These are phyloP conservation scores for Kuraishia ogatae DNA, from an alignment of 805 yeast genomes.

Conservation along the genomic window DNA sequence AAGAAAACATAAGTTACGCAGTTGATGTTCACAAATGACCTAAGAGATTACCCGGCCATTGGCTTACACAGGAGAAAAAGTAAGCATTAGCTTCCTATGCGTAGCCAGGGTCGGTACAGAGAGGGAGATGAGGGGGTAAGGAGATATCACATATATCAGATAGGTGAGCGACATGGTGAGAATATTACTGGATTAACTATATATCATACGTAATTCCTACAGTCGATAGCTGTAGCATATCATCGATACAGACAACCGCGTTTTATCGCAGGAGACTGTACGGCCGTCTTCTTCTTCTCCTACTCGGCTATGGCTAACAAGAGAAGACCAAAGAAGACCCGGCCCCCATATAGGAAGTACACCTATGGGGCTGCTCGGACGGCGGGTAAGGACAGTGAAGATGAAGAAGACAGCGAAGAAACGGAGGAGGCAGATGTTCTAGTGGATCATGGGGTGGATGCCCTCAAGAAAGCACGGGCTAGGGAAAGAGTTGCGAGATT, in stretches of 20 bases:
- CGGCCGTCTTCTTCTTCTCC: not conserved
- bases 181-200: no score
- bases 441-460: constrained; percentile 28
- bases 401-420: constrained; percentile 21
- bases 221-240: not conserved
- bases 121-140: not conserved
- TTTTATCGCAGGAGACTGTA: not conserved
- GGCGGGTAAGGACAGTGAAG: constrained; percentile 15
- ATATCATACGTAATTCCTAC: not conserved
- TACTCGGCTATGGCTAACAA: constrained; percentile 64
- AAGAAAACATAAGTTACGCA: not conserved
- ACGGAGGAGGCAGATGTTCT: constrained; percentile 11
- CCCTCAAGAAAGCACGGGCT: constrained; percentile 24
- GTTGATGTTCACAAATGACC: not conserved
- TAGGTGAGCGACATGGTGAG: not conserved
- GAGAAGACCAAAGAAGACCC: constrained; percentile 73
- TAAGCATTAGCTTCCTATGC: not conserved
- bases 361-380: constrained; percentile 38
- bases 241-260: not conserved
- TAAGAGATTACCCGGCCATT: not conserved
- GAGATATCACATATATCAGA: not conserved
- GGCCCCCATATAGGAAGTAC: constrained; percentile 64
- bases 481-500: not conserved
- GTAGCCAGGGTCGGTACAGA: not conserved
- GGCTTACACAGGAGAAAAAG: not conserved